Evolutionary conservation across 352 stramenopile species (phyloP), one percentile per base, ranked within the genome.

Genomic region (Pythium insidiosum): DNA sequence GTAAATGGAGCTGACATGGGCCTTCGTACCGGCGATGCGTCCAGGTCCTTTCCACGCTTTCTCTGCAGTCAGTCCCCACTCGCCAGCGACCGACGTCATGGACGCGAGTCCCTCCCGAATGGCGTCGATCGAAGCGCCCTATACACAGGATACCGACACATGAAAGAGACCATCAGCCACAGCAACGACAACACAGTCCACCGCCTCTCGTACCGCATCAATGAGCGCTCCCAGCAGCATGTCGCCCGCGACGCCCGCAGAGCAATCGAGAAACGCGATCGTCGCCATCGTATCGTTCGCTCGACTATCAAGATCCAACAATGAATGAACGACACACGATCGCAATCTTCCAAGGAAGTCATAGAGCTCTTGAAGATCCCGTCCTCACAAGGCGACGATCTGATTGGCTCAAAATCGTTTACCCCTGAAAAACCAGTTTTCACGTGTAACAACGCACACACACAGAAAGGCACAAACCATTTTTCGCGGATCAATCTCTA

Each of bases 141-240:
- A 53, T 19, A 22, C 22, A 16, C 19, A 53, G 0, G 52, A 47
- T 31, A 56, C n/a, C 50, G 7, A 51, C n/a, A 26, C 29, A 53
- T 21, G 13, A 4, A 28, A 30, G 5, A 21, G 6, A 44, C 10
- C n/a, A 21, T 21, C 37, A 53, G 29, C 18, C 16, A 22, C 30
- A 3, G 29, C 38, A 15, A 34, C 23, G 11, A n/a, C 20, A 48
- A 11, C 7, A 7, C n/a, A n/a, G 18, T 31, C n/a, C 16, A 38
- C 31, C 35, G 21, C 12, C 1, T 9, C 15, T 67, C 70, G 21
- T 44, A 93, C 80, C 10, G 88, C 88, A 34, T 96, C 85, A 33
- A 96, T 81, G 31, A 96, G 58, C 23, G 82, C 78, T 22, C 76
- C 87, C 1, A 96, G 72, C 20, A 96, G 69, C 87, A 96, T 96